Base-by-base conservation (phyloP, 306 rosid species). In the Pterocarpus santalinus region DNA sequence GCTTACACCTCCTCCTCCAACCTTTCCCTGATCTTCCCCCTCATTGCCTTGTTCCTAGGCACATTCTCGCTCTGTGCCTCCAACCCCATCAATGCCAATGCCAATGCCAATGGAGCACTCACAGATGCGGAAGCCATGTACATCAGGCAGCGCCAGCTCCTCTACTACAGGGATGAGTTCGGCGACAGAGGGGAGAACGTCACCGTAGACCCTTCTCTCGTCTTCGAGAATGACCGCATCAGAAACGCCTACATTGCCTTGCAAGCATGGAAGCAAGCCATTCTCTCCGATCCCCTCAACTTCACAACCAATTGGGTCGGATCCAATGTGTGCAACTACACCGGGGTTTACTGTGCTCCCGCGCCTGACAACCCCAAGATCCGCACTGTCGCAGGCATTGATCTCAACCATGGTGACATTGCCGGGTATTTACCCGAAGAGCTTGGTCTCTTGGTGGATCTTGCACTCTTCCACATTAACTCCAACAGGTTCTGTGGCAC, bases 151-250 rank as follows among this genome's bases (percentile, higher is more conserved):
- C 92, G 97, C 4, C 97, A 93, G 69, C 94, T 93, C 51, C 97
- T 93, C 2, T 90, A 85, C 87, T 93, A 91, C 89, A 82, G 89
- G 36, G 97, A 94, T 44, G 97, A 89, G 89, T 91, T 86, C 41
- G 95, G 93, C 2, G 98, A 91, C 86, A 85, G 97, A 9, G 94
- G 94, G 2, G 98, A 94, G 80, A 47, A 82, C 0, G 87, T 90
- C 5, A 87, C 66, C 1, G 47, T 76, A 36, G 85, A 85, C 61
- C 83, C 87, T 9, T 84, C 88, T 1, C 84, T 87, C 3, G 74
- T 36, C 0, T 93, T 93, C 79, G 81, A 85, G 58, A 91, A 88
- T 38, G 15, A 87, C 6, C 85, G 90, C 35, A 83, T 91, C 74
- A 69, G 73, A 49, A 66, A 76, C 28, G 96, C 97, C 69, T 91